Base-by-base conservation (phyloP, 306 rosid genomes). In the Begonia peltatifolia region DNA sequence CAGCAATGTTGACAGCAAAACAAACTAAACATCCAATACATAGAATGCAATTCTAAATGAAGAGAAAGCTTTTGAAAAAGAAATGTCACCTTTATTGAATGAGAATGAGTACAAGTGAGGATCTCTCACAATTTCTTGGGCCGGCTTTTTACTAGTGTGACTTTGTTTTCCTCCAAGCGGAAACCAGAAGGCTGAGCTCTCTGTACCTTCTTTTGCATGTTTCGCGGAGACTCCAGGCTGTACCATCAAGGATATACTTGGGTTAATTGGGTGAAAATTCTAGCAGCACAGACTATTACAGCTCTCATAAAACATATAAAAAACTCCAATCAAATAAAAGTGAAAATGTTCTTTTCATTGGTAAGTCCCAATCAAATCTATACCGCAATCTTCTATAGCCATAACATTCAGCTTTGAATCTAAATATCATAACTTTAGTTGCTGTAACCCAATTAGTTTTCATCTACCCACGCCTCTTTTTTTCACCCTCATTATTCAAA, bases 121-220 rank as follows among this genome's bases (percentile, higher is more conserved):
- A 65, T 92, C 99, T 74, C 87, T 71, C 71, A 72, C 76, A 56
- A 70, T 52, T 53, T 92, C 99, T 50, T 63, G 71, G 42, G 79
- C 43, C 63, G 55, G 70, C 56, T 81, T 92, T 75, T 83, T 86
- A 65, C 83, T 71, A 62, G 68, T 79, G 76, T 76, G 76, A 63
- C 69, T 75, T 78, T 92, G 93, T 75, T 92, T 92, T 54, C 99
- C 99, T 58, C 99, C 99, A 58, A 86, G 81, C 22, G 94, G 75
- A 75, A 56, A 81, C 99, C 99, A 92, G 84, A 92, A 92, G 54
- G 88, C 49, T 60, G 99, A 86, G 81, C 82, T 92, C 79, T 92
- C 99, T 63, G 96, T 92, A 66, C 96, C 96, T 75, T 92, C 99
- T 75, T 92, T 92, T 11, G 96, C 84, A 72, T 79, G 88, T 76